These are phyloP conservation scores for Candida ipomoeae DNA, from an alignment of 805 yeast genomes.

Conservation along the genomic window DNA sequence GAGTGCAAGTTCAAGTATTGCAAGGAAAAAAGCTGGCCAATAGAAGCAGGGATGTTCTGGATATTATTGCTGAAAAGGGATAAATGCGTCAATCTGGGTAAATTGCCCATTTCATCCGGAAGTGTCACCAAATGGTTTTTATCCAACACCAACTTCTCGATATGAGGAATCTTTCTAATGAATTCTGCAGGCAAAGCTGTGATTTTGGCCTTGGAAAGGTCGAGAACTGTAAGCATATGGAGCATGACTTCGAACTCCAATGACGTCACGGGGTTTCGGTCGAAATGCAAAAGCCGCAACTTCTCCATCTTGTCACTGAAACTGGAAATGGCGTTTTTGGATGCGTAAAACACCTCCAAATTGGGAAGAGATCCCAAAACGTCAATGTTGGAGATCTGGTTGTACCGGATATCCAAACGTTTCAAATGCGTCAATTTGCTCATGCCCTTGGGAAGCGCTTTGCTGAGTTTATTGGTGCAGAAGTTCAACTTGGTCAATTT, in stretches of 20 bases:
- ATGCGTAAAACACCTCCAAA: constrained; percentile 66
- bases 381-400: constrained; percentile 53
- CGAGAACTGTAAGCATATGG: constrained; percentile 62
- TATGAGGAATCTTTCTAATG: constrained; percentile 54
- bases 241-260: constrained; percentile 52
- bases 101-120: constrained; percentile 62
- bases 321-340: constrained; percentile 71
- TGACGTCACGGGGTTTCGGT: constrained; percentile 79
- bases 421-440: constrained; percentile 52
- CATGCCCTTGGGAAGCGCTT: constrained; percentile 50
- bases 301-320: constrained; percentile 61
- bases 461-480: constrained; percentile 64
- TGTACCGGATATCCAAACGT: constrained; percentile 74
- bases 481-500: constrained; percentile 67
- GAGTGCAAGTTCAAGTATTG: constrained; percentile 75
- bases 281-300: constrained; percentile 66
- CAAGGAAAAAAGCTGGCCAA: constrained; percentile 57
- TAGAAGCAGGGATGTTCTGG: constrained; percentile 60
- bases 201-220: constrained; percentile 77
- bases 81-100: constrained; percentile 58
- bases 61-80: constrained; percentile 74
- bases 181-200: constrained; percentile 67
- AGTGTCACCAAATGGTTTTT: constrained; percentile 75
- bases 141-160: constrained; percentile 73
- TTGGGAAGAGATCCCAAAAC: constrained; percentile 53